Evolutionary conservation across 345 rosid species (phyloP), one percentile per base, ranked within the genome.

Genomic region (Gossypium sturtianum): DNA sequence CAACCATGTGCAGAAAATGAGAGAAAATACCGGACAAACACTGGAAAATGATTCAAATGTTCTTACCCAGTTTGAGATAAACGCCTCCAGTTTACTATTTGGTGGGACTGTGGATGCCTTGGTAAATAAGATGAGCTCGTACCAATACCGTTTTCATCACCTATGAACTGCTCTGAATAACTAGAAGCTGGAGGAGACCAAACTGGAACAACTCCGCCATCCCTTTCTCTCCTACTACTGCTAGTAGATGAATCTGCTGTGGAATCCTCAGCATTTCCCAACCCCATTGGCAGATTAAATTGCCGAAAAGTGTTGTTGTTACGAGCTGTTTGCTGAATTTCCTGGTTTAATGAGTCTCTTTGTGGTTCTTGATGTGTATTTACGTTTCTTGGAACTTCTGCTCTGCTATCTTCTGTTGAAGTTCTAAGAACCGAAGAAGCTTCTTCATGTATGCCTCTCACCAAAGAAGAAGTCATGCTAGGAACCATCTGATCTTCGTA

Each of bases 401-500:
- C 97, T 85, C 97, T 86, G 81, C 86, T 81, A 19, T 88, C 90
- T 76, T 82, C 90, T 7, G 59, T 81, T 4, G 84, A 81, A 66
- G 84, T 89, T 79, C 70, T 85, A 76, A 87, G 76, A 84, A 82
- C 84, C 9, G 82, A 73, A 66, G 94, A 88, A 68, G 95, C 78
- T 79, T 89, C 98, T 76, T 87, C 91, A 19, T 86, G 97, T 78
- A 88, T 91, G 10, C 80, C 86, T 82, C 98, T 87, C 47, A 91
- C 69, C 61, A 92, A 76, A 78, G 93, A 89, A 81, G 86, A 76
- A 70, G 98, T 90, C 79, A 94, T 89, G 87, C 96, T 94, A 51
- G 99, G 99, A 43, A 94, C 99, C 99, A 92, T 92, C 77, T 94
- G 99, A 86, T 94, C 99, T 75, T 90, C 94, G n/a, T 89, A 90